These are phyloP conservation scores for Colletotrichum cordylinicola DNA, from an alignment of 2,329 filamentous ascomycete species.

Conservation along the genomic window DNA sequence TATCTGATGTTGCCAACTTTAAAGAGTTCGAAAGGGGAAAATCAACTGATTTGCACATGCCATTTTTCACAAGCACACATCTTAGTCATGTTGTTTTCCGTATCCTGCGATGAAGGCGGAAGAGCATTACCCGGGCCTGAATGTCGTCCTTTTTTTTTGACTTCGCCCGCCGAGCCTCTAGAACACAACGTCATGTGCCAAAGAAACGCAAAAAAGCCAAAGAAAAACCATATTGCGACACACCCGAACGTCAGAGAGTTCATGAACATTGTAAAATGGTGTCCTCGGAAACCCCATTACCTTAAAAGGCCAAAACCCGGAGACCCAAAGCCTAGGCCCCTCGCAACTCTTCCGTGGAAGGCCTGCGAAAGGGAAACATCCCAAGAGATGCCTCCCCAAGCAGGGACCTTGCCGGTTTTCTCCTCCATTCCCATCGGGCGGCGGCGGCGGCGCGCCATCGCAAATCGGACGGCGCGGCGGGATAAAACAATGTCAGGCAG, in stretches of 20 bases:
- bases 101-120: neutral
- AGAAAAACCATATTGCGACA: neutral
- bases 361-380: neutral
- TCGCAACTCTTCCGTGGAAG: neutral
- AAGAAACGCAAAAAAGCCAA: neutral
- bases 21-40: neutral
- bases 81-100: neutral
- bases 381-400: neutral
- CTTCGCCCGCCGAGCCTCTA: neutral
- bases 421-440: neutral
- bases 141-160: neutral
- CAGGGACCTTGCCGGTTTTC: neutral
- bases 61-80: neutral
- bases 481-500: neutral
- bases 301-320: neutral
- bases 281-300: neutral
- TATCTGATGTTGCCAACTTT: neutral
- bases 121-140: neutral
- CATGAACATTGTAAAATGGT: neutral
- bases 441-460: neutral
- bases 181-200: neutral
- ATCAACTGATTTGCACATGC: neutral
- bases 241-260: neutral
- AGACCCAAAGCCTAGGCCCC: neutral
- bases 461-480: neutral